Conservation (phyloP, 164 flowering plant species). For the Magnolia officinalis region DNA sequence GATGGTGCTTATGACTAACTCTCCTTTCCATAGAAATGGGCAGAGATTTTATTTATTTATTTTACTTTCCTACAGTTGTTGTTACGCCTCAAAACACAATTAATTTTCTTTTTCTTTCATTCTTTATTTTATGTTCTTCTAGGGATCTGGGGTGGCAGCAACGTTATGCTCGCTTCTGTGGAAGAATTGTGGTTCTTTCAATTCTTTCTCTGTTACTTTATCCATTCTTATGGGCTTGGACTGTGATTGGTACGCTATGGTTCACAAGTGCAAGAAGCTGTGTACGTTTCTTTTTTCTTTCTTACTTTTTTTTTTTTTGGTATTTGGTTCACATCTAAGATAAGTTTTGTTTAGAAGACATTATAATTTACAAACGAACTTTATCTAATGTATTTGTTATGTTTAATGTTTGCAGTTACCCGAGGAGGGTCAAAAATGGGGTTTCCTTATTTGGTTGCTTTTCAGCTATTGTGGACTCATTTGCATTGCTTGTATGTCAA, state of each 20-base stretch:
- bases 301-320: too few species aligned
- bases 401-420: slow-evolving; percentile 61
- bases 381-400: not conserved
- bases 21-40: too few species aligned
- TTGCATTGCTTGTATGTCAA: slow-evolving; percentile 73
- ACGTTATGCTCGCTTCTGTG: slow-evolving; percentile 82
- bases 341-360: too few species aligned
- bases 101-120: not conserved
- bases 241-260: slow-evolving; percentile 90
- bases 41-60: too few species aligned
- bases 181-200: slow-evolving; percentile 85
- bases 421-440: slow-evolving; percentile 98
- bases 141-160: slow-evolving; percentile 98
- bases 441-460: slow-evolving; percentile 93
- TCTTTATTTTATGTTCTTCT: slow-evolving; percentile 10
- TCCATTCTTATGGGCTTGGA: slow-evolving; percentile 98
- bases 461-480: slow-evolving; percentile 94
- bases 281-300: slow-evolving; percentile 45
- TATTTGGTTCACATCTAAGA: too few species aligned
- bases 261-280: slow-evolving; percentile 78
- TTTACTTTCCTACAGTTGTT: too few species aligned
- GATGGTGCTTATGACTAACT: too few species aligned
- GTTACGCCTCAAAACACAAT: not conserved
- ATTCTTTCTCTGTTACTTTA: slow-evolving; percentile 66
- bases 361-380: not conserved